A percentile compares a stretch with the other conserved stretches of the same genome.
Conservation (phyloP, 331 rosid species). For the Malus hybrid region DNA sequence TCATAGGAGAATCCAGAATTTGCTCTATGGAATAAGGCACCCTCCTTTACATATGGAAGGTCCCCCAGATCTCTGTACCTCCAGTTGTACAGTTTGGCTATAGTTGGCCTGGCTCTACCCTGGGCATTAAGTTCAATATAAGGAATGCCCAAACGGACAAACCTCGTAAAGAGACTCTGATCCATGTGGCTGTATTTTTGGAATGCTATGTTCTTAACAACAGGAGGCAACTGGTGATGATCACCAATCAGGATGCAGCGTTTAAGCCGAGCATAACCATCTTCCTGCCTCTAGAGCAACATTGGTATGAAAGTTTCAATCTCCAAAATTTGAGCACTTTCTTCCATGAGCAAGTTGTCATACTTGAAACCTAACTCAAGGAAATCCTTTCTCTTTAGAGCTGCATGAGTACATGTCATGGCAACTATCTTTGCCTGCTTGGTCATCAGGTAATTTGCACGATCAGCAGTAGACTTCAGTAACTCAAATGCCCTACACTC, state of each 20-base stretch:
- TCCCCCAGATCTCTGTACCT: constrained; percentile 95
- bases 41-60: constrained; percentile 71
- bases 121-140: constrained; percentile 98
- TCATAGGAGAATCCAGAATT: constrained; percentile 96
- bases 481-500: constrained; percentile 95
- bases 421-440: constrained; percentile 99
- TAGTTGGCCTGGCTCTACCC: constrained; percentile 95
- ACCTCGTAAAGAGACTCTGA: constrained; percentile 92
- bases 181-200: constrained; percentile 99
- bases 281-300: constrained; percentile 99
- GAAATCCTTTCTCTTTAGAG: constrained; percentile 93
- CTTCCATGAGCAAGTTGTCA: constrained; percentile 98
- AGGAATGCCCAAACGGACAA: constrained; percentile 97
- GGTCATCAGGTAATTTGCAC: constrained; percentile 95
- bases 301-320: constrained; percentile 96
- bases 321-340: constrained; percentile 97
- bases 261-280: constrained; percentile 93
- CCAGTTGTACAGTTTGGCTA: constrained; percentile 93
- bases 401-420: constrained; percentile 98
- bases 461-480: constrained; percentile 94
- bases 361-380: constrained; percentile 96
- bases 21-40: constrained; percentile 50
- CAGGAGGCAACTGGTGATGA: constrained; percentile 99
- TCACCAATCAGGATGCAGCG: constrained; percentile 97
- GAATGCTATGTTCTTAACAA: constrained; percentile 98